phyloP scores from a whole-genome alignment of 495 filamentous ascomycete species.

The Talaromyces ruber region DNA sequence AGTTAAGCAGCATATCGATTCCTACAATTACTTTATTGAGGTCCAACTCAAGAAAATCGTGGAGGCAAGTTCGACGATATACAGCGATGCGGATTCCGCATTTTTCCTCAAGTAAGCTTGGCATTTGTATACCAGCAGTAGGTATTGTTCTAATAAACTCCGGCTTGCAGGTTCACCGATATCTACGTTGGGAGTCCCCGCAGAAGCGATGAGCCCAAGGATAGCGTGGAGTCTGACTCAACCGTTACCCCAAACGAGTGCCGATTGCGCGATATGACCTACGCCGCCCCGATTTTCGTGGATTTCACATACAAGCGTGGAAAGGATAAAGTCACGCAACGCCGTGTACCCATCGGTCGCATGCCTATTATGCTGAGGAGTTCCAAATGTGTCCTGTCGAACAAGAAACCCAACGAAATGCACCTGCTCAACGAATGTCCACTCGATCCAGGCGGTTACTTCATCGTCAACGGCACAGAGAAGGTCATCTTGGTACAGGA shows the following conservation, averaged over 20 bases:
- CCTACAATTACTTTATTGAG: constrained; percentile 94
- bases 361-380: constrained; percentile 96
- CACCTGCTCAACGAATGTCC: constrained; percentile 85
- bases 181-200: constrained; percentile 76
- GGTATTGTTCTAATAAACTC: constrained; percentile 9
- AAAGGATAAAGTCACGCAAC: constrained; percentile 56
- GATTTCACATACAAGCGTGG: constrained; percentile 82
- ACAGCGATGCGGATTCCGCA: constrained; percentile 78
- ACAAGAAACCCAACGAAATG: constrained; percentile 77
- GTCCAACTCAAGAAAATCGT: constrained; percentile 95
- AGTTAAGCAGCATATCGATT: constrained; percentile 97
- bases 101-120: constrained; percentile 64
- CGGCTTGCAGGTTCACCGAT: constrained; percentile 51
- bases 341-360: constrained; percentile 70
- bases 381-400: constrained; percentile 76
- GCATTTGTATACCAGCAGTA: constrained; percentile 1
- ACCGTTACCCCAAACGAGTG: constrained; percentile 84
- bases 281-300: constrained; percentile 85
- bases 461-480: constrained; percentile 94
- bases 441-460: constrained; percentile 94
- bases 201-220: constrained; percentile 56
- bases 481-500: constrained; percentile 98
- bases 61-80: constrained; percentile 71
- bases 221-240: constrained; percentile 46
- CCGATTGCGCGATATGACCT: constrained; percentile 88